Conservation (phyloP, 2,329 filamentous ascomycete species). For the Exophiala aquamarina region DNA sequence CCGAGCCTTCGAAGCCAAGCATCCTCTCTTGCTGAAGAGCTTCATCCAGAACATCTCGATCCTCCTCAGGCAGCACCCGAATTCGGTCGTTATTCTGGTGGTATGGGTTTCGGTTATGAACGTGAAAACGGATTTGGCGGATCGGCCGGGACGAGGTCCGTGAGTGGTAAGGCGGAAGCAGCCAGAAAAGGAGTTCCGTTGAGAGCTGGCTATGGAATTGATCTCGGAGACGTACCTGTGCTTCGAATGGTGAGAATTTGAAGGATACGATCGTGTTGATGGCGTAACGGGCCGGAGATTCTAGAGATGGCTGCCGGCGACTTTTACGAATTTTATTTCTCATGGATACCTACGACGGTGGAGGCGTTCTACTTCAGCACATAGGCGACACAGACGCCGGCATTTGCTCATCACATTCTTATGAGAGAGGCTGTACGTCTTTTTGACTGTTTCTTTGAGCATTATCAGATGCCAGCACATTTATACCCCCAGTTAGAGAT, state of each 20-base stretch:
- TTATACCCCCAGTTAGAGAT: too few species aligned
- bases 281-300: too few species aligned
- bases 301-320: too few species aligned
- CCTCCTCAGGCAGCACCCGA: slow-evolving; percentile 11
- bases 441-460: too few species aligned
- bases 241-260: slow-evolving; percentile 10
- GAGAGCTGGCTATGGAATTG: slow-evolving; percentile 27
- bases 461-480: too few species aligned
- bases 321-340: too few species aligned
- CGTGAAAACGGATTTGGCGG: slow-evolving; percentile 34
- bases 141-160: slow-evolving; percentile 35
- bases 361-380: too few species aligned
- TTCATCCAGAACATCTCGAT: slow-evolving; percentile 14
- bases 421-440: too few species aligned
- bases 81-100: slow-evolving; percentile 38
- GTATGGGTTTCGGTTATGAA: slow-evolving; percentile 37
- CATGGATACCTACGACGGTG: too few species aligned
- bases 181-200: slow-evolving; percentile 21
- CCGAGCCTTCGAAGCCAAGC: slow-evolving; percentile 12
- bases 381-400: too few species aligned
- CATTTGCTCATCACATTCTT: too few species aligned
- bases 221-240: slow-evolving; percentile 28
- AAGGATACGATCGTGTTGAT: too few species aligned
- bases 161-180: slow-evolving; percentile 13
- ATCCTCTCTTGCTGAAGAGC: slow-evolving; percentile 16